Evolutionary conservation across 257 asterid species (phyloP).

Genomic region (Asclepias syriaca): DNA sequence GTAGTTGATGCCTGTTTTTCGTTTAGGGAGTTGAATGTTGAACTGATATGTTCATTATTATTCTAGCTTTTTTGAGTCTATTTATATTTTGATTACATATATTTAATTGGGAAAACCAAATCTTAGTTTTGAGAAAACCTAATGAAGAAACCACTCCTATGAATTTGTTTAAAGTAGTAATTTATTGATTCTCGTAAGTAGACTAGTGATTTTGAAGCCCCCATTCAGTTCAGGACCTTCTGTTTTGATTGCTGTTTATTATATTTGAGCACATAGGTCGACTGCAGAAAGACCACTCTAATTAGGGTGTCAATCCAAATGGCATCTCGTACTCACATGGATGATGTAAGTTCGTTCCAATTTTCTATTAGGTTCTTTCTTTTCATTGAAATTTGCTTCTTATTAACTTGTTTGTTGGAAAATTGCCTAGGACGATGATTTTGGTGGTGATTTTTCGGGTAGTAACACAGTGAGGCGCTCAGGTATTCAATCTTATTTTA

Average conservation of each 20-base stretch:
- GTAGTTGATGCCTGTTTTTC: no score
- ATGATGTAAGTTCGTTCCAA: constrained; percentile 41
- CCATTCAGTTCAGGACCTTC: background rate
- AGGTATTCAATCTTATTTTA: constrained; percentile 34
- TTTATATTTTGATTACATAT: no score
- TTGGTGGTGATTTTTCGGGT: constrained; percentile 69
- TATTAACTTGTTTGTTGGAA: constrained; percentile 10
- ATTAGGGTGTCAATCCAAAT: constrained; percentile 27
- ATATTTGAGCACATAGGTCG: background rate
- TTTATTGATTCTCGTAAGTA: background rate
- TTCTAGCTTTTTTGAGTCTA: no score
- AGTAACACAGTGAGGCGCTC: constrained; percentile 37
- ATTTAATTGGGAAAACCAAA: no score
- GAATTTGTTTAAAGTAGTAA: background rate
- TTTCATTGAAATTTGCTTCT: background rate
- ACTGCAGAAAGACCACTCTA: background rate
- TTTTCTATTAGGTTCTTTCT: background rate
- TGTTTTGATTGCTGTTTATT: background rate
- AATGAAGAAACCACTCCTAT: background rate
- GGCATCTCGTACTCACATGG: constrained; percentile 56
- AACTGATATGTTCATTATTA: no score
- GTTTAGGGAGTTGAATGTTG: no score
- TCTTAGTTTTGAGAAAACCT: no score
- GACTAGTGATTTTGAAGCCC: background rate
- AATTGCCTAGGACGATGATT: constrained; percentile 63